Percentiles rank a stretch among this genome's conserved stretches.
Evolutionary conservation across 1,139 yeast genomes (phyloP).

Genomic region (Tardiomyces depauwii): DNA sequence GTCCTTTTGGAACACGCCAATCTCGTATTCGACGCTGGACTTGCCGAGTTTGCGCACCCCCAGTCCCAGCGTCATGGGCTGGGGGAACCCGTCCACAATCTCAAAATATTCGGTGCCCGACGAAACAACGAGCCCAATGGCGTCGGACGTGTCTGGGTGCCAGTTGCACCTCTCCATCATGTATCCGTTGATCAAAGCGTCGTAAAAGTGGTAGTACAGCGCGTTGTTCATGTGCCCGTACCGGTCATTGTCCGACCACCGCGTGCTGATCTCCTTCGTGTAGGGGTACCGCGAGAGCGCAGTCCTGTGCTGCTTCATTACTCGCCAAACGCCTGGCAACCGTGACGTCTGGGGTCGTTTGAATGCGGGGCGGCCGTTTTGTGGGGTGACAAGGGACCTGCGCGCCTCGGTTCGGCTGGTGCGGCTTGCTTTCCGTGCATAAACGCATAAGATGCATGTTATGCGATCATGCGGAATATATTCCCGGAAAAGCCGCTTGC

Average conservation of each 20-base stretch:
- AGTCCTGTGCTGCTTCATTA: conserved; percentile 5
- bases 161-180: conserved; percentile 18
- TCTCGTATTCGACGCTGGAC: conserved; percentile 21
- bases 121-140: conserved; percentile 21
- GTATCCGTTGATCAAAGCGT: conserved; percentile 19
- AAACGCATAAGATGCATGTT: no score
- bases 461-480: no score
- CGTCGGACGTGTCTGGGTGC: conserved; percentile 9
- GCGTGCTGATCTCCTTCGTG: conserved; percentile 12
- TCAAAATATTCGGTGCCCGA: conserved; percentile 20
- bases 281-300: conserved; percentile 15
- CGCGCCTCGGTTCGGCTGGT: not conserved
- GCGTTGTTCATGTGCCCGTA: conserved; percentile 25
- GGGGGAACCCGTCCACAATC: conserved; percentile 21
- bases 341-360: conserved; percentile 19
- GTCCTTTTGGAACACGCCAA: conserved; percentile 19
- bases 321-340: no score
- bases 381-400: not conserved
- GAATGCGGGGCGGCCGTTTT: not conserved
- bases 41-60: conserved; percentile 19
- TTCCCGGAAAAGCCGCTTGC: no score
- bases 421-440: no score
- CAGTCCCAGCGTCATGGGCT: conserved; percentile 19
- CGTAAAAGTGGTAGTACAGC: conserved; percentile 21
- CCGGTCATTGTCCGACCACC: conserved; percentile 23